Evolutionary conservation across 208 protist species (phyloP).

Genomic region (Lotmaria passim): DNA sequence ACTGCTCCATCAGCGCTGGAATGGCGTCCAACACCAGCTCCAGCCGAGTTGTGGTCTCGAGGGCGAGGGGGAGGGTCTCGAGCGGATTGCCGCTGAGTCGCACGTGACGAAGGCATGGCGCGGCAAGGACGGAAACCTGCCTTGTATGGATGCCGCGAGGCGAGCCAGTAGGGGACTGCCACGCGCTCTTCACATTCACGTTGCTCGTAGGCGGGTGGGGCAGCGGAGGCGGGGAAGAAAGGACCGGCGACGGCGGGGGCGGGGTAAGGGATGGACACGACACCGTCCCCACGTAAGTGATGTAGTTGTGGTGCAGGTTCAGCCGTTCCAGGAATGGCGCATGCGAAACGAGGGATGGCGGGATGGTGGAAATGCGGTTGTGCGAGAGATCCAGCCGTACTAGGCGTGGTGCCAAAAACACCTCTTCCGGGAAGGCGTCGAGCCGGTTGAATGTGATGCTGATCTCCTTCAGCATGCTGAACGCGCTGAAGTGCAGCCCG

Average conservation of each 20-base stretch:
- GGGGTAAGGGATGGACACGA: neutral
- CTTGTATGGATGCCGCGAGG: conserved; percentile 3
- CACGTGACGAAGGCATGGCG: conserved; percentile 63
- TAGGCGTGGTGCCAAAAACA: conserved; percentile 63
- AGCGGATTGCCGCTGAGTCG: conserved; percentile 77
- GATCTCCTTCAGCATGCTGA: conserved; percentile 59
- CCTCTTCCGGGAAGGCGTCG: conserved; percentile 55
- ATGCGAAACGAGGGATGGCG: conserved; percentile 26
- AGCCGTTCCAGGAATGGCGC: conserved; percentile 63
- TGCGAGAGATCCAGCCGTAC: conserved; percentile 71
- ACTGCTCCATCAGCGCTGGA: conserved; percentile 70
- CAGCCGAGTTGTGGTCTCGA: conserved; percentile 53
- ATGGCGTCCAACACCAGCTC: conserved; percentile 79
- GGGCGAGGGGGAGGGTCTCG: conserved; percentile 45
- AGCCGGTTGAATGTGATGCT: conserved; percentile 65
- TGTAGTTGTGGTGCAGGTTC: conserved; percentile 70
- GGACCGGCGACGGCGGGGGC: neutral
- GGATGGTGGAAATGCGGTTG: conserved; percentile 70
- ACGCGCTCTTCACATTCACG: neutral
- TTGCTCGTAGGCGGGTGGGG: neutral
- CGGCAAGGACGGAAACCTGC: conserved; percentile 58
- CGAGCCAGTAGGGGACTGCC: neutral
- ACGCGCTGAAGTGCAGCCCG: conserved; percentile 42
- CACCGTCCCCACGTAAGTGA: conserved; percentile 49
- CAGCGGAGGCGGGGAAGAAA: too few relatives aligned